phyloP scores from a whole-genome alignment of 257 asterid species.

The Schizonepeta tenuifolia region DNA sequence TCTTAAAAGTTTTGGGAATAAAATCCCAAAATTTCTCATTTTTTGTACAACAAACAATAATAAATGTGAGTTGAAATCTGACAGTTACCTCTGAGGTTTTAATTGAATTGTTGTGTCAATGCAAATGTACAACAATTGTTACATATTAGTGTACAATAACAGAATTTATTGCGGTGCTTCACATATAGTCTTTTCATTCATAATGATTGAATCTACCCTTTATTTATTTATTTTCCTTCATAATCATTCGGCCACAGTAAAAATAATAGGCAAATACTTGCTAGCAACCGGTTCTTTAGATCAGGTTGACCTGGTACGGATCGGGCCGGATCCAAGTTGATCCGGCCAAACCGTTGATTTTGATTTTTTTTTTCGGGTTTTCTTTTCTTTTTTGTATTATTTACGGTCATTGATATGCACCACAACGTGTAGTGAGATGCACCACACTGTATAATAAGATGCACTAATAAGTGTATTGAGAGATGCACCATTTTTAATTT shows the following conservation, averaged over 20 bases:
- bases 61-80: slow-evolving; percentile 31
- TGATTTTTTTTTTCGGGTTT: too few relatives aligned
- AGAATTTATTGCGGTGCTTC: slow-evolving; percentile 39
- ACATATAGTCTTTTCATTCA: slow-evolving; percentile 13
- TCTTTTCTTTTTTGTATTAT: too few relatives aligned
- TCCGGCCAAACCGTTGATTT: too few relatives aligned
- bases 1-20: slow-evolving; percentile 25
- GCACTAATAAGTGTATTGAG: too few relatives aligned
- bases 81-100: slow-evolving; percentile 27
- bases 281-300: too few relatives aligned
- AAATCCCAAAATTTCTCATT: slow-evolving; percentile 17
- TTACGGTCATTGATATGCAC: too few relatives aligned
- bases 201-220: slow-evolving; percentile 13
- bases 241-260: neutral
- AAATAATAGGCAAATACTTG: too few relatives aligned
- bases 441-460: too few relatives aligned
- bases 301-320: too few relatives aligned
- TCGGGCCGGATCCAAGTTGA: too few relatives aligned
- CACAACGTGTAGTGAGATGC: too few relatives aligned
- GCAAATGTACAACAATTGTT: slow-evolving; percentile 31
- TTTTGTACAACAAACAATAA: slow-evolving; percentile 13
- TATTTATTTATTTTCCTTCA: neutral
- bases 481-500: too few relatives aligned
- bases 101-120: slow-evolving; percentile 43
- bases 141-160: slow-evolving; percentile 30